These are phyloP conservation scores for Amanita brunnescens DNA, from an alignment of 768 basidiomycete species.

Conservation along the genomic window DNA sequence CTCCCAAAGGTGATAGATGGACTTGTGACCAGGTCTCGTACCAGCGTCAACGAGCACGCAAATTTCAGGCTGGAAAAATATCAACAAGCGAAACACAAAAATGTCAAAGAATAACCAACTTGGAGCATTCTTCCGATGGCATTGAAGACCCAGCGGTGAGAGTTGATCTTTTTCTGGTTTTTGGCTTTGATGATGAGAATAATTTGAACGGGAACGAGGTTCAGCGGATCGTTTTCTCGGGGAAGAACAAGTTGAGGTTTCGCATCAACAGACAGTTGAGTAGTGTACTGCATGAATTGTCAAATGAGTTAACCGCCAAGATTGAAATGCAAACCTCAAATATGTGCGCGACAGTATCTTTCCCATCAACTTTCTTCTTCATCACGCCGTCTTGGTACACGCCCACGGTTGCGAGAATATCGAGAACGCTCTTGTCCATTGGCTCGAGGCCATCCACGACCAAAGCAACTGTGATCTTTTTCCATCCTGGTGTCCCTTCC, in stretches of 20 bases:
- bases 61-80: constrained; percentile 62
- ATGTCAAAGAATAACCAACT: constrained; percentile 26
- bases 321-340: constrained; percentile 59
- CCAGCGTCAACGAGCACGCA: constrained; percentile 93
- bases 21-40: constrained; percentile 93
- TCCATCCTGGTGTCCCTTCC: constrained; percentile 82
- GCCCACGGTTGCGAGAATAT: constrained; percentile 82
- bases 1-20: constrained; percentile 93
- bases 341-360: constrained; percentile 87
- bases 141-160: constrained; percentile 94
- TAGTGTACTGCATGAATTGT: constrained; percentile 67
- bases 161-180: constrained; percentile 95
- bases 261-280: constrained; percentile 87
- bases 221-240: constrained; percentile 82
- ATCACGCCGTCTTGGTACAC: constrained; percentile 94
- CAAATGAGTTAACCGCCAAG: not conserved
- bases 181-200: constrained; percentile 89
- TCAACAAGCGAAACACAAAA: not conserved
- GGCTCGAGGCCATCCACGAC: constrained; percentile 90
- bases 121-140: constrained; percentile 79
- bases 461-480: constrained; percentile 82
- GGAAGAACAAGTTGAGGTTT: constrained; percentile 89
- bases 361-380: constrained; percentile 86
- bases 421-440: constrained; percentile 92
- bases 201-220: constrained; percentile 87